A percentile compares a stretch with the other conserved stretches of the same genome.
Evolutionary conservation across 129 eudicot species (phyloP).

Genomic region (Chrysanthemum lavandulifolium): DNA sequence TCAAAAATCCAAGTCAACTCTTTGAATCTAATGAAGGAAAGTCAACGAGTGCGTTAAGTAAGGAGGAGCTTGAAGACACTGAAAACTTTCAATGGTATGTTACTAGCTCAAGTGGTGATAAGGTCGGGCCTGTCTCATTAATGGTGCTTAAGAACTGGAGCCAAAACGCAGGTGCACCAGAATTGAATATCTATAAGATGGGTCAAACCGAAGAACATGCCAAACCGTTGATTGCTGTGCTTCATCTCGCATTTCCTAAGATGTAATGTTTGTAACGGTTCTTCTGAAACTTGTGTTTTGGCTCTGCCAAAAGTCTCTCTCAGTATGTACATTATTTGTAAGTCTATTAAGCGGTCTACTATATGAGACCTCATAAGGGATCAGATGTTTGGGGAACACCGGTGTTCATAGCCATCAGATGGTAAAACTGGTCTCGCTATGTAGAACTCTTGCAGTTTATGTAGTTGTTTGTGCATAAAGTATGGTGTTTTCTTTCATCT

Average conservation of each 20-base stretch:
- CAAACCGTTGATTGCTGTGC: conserved; percentile 41
- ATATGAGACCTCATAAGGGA: background rate
- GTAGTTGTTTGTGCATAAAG: background rate
- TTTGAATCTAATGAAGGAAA: conserved; percentile 37
- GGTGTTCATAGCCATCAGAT: background rate
- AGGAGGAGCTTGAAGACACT: conserved; percentile 37
- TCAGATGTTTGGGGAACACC: background rate
- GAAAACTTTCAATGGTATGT: conserved; percentile 41
- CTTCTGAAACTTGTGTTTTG: conserved; percentile 21
- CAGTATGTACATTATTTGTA: conserved; percentile 6
- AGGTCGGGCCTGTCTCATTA: conserved; percentile 41
- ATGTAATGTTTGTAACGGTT: conserved; percentile 20
- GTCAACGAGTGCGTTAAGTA: conserved; percentile 20
- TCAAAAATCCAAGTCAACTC: conserved; percentile 32
- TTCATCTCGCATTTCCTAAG: conserved; percentile 33
- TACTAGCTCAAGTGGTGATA: conserved; percentile 42
- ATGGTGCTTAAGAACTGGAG: conserved; percentile 47
- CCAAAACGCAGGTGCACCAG: conserved; percentile 32
- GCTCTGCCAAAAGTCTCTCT: background rate
- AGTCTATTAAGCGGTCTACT: conserved; percentile 1
- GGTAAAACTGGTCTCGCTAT: background rate
- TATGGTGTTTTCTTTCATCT: background rate
- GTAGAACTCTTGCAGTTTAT: background rate
- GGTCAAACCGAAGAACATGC: conserved; percentile 48
- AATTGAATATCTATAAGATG: conserved; percentile 44